Conservation (phyloP, 1,284 basidiomycete genomes). For the Sporisorium sorghi region DNA sequence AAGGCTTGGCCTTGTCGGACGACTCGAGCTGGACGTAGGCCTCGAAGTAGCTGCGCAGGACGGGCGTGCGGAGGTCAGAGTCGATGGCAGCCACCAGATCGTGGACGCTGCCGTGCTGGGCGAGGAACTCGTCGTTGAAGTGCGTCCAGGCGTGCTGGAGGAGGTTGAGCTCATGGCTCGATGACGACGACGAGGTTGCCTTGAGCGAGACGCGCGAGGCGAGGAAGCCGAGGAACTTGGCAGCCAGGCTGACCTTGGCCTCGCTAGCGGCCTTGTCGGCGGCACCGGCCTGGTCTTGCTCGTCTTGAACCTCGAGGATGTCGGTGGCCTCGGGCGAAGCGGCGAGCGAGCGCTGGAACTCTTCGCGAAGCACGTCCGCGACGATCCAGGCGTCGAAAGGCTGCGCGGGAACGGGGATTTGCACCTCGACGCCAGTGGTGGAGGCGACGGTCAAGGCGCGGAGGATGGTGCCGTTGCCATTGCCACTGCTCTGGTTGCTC, state of each 20-base stretch:
- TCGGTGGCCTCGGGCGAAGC: constrained; percentile 54
- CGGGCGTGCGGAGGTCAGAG: constrained; percentile 79
- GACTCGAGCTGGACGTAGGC: constrained; percentile 81
- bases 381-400: constrained; percentile 65
- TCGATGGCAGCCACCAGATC: constrained; percentile 81
- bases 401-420: constrained; percentile 56
- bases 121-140: constrained; percentile 56
- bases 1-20: constrained; percentile 73
- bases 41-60: constrained; percentile 84
- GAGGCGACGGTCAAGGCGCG: constrained; percentile 46
- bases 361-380: constrained; percentile 60
- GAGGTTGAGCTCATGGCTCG: constrained; percentile 83
- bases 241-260: constrained; percentile 59
- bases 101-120: constrained; percentile 76
- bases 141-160: constrained; percentile 69
- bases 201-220: constrained; percentile 78
- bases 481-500: constrained; percentile 49
- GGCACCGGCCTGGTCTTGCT: constrained; percentile 55
- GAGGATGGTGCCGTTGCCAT: constrained; percentile 41
- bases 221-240: constrained; percentile 69
- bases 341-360: constrained; percentile 58
- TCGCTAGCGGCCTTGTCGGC: constrained; percentile 38
- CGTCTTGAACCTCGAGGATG: constrained; percentile 52
- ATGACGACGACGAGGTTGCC: constrained; percentile 72
- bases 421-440: constrained; percentile 44